Percentiles rank a stretch among this genome's conserved stretches.
These are phyloP conservation scores for Sisymbrium irio DNA, from an alignment of 345 rosid genomes.

Conservation along the genomic window DNA sequence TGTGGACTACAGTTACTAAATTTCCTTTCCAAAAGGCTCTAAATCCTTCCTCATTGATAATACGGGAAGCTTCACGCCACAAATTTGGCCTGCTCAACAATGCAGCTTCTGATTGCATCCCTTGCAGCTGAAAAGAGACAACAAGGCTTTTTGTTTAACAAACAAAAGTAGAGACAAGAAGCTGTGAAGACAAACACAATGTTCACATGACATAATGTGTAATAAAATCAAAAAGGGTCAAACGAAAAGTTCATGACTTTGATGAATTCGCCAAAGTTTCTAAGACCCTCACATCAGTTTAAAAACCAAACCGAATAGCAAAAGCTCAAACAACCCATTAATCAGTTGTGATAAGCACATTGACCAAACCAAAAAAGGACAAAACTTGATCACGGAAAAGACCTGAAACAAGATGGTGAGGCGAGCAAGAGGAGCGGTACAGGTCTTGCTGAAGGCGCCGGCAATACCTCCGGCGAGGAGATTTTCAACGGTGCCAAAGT, in stretches of 20 bases:
- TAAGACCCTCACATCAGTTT: neutral
- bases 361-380: neutral
- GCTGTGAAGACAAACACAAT: neutral
- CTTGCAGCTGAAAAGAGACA: constrained; percentile 81
- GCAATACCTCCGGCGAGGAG: constrained; percentile 89
- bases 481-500: constrained; percentile 51
- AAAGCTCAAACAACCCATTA: neutral
- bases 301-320: neutral
- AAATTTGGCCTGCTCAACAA: constrained; percentile 57
- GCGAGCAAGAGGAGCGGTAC: constrained; percentile 97
- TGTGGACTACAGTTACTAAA: constrained; percentile 83
- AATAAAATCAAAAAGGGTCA: neutral
- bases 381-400: neutral
- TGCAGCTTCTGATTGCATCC: constrained; percentile 83
- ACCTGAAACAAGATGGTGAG: constrained; percentile 97
- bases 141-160: neutral
- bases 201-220: neutral
- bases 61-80: constrained; percentile 83
- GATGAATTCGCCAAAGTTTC: neutral
- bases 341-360: neutral
- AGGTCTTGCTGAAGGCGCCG: constrained; percentile 95
- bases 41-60: constrained; percentile 79
- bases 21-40: constrained; percentile 99
- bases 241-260: neutral
- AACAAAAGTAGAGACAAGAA: neutral